Conservation (phyloP, 352 stramenopile genomes). For the Pythium phragmitis region DNA sequence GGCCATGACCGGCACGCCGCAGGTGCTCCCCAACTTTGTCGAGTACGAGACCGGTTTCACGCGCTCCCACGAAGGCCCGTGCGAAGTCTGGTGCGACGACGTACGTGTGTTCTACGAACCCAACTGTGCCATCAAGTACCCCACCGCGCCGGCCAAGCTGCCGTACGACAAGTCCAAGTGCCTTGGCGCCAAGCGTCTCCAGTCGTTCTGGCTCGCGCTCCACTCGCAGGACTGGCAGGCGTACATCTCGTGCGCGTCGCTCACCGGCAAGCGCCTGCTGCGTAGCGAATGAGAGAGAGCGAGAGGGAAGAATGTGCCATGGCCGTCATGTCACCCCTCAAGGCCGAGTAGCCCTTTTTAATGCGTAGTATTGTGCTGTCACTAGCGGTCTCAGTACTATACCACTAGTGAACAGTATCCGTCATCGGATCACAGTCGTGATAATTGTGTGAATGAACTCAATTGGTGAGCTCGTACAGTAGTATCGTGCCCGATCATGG, state of each 20-base stretch:
- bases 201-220: slow-evolving; percentile 31
- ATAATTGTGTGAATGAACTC: too few relatives aligned
- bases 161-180: slow-evolving; percentile 31
- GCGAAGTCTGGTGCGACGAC: slow-evolving; percentile 26
- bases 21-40: slow-evolving; percentile 8
- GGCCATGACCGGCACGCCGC: not conserved
- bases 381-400: too few relatives aligned
- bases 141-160: slow-evolving; percentile 2
- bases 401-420: too few relatives aligned
- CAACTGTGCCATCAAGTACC: slow-evolving; percentile 21
- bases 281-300: too few relatives aligned
- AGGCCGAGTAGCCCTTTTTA: too few relatives aligned
- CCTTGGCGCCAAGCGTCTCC: slow-evolving; percentile 26
- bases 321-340: too few relatives aligned
- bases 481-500: too few relatives aligned
- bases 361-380: too few relatives aligned
- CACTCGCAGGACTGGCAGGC: slow-evolving; percentile 31
- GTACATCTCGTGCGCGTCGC: slow-evolving; percentile 33
- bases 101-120: slow-evolving; percentile 15
- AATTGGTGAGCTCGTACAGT: too few relatives aligned
- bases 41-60: slow-evolving; percentile 29
- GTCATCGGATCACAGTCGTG: too few relatives aligned
- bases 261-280: too few relatives aligned
- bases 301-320: too few relatives aligned
- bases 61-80: slow-evolving; percentile 25